Evolutionary conservation across 164 flowering plant genomes (phyloP).

Genomic region (Cinnamomum chago): DNA sequence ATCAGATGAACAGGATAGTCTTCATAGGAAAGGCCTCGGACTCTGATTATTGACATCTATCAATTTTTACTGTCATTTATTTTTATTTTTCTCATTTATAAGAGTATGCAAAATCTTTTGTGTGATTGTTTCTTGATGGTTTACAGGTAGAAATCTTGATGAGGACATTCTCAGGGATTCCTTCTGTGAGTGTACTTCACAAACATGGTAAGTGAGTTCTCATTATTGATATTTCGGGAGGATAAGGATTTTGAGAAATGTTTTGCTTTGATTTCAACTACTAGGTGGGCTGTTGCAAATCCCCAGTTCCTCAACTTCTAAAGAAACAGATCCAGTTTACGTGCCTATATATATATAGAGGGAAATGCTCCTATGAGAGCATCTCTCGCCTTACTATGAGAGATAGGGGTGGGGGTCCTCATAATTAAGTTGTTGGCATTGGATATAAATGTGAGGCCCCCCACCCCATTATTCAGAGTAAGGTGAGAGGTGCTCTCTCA

Average conservation of each 20-base stretch:
- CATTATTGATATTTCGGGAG: background rate
- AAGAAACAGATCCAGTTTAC: background rate
- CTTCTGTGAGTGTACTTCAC: conserved; percentile 35
- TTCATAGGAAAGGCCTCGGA: conserved; percentile 58
- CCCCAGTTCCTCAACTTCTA: background rate
- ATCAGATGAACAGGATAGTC: conserved; percentile 61
- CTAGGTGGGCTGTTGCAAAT: background rate
- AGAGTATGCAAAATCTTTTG: background rate
- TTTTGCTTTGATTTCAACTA: background rate
- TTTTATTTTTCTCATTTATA: background rate
- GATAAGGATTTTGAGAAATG: background rate
- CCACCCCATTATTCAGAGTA: no score
- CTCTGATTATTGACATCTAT: background rate
- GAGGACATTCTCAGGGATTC: conserved; percentile 50
- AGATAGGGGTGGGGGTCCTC: no score
- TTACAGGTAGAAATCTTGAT: conserved; percentile 39
- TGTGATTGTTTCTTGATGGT: background rate
- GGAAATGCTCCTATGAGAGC: no score
- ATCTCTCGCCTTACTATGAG: no score
- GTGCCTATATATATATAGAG: no score
- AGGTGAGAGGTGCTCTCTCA: no score
- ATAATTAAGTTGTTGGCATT: no score
- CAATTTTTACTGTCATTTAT: background rate
- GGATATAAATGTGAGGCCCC: no score
- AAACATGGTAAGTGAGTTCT: background rate